A percentile compares a stretch with the other conserved stretches of the same genome.
Evolutionary conservation across 306 rosid species (phyloP).

Genomic region (Medicago truncatula): MtrunA17r5.0-ANR NC_053048.1:38701001-38701500

Average conservation of each 20-base stretch:
- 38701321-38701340: no score
- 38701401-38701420: no score
- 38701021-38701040: constrained; percentile 19
- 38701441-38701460: no score
- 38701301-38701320: not conserved
- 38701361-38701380: no score
- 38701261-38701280: not conserved
- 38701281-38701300: no score
- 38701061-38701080: constrained; percentile 13
- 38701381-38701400: no score
- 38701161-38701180: not conserved
- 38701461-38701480: no score
- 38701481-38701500: no score
- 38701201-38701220: not conserved
- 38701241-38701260: not conserved
- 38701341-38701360: not conserved
- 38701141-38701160: constrained; percentile 5
- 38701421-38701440: no score
- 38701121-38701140: not conserved
- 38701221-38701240: not conserved
- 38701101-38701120: not conserved
- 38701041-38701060: not conserved
- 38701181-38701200: not conserved
- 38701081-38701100: constrained; percentile 11
- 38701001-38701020: constrained; percentile 18